Evolutionary conservation across 495 filamentous ascomycete species (phyloP).

Genomic region (Chlorociboria aeruginascens): DNA sequence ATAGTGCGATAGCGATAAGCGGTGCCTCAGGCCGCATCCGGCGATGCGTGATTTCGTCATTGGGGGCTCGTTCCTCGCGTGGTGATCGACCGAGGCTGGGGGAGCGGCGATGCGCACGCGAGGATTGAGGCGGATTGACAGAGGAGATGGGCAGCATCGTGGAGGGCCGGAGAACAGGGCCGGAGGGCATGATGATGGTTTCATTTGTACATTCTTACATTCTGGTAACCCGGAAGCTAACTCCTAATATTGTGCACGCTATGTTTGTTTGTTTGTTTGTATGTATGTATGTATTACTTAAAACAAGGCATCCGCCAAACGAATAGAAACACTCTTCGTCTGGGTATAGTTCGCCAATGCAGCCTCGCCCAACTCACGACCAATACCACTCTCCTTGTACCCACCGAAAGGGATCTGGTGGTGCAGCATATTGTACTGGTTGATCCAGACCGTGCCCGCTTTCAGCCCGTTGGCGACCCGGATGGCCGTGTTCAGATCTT

Average conservation of each 20-base stretch:
- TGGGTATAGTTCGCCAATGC: slow-evolving; percentile 90
- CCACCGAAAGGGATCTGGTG: slow-evolving; percentile 81
- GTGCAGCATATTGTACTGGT: slow-evolving; percentile 80
- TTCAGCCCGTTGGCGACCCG: slow-evolving; percentile 68
- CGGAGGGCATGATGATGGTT: no score
- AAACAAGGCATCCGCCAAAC: slow-evolving; percentile 32
- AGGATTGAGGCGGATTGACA: background rate
- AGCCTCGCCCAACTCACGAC: slow-evolving; percentile 88
- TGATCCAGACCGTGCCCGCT: slow-evolving; percentile 95
- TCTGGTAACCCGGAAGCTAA: background rate
- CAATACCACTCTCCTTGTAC: slow-evolving; percentile 87
- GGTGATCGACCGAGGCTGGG: background rate
- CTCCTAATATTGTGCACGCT: slow-evolving; percentile 13
- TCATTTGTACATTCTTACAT: no score
- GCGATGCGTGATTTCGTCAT: no score
- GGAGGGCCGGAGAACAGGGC: no score
- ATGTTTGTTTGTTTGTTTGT: no score
- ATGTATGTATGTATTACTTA: no score
- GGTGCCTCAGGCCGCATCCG: no score
- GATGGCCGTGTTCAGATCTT: slow-evolving; percentile 84
- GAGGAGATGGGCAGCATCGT: background rate
- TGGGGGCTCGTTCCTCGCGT: no score
- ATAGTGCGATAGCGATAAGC: no score
- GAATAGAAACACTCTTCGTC: slow-evolving; percentile 46
- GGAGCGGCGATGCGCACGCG: slow-evolving; percentile 1